Evolutionary conservation across 2,329 filamentous ascomycete genomes (phyloP).

Genomic region (Talaromyces sp.): DNA sequence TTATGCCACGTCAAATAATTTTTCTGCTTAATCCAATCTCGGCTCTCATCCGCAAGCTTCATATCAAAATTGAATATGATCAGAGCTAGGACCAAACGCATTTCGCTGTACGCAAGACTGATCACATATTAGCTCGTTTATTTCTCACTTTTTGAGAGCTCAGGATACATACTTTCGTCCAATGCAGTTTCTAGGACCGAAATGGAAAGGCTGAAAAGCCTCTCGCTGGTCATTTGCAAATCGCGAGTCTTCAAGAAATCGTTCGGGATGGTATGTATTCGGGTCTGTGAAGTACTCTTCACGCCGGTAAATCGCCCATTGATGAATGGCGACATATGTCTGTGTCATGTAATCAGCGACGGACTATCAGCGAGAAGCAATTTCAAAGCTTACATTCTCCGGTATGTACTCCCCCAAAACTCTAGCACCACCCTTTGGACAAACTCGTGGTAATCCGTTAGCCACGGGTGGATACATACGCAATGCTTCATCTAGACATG

Average conservation of each 20-base stretch:
- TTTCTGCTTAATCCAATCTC: conserved; percentile 41
- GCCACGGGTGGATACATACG: conserved; percentile 41
- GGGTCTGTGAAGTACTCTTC: conserved; percentile 47
- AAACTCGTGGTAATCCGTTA: conserved; percentile 22
- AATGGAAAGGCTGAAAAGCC: conserved; percentile 48
- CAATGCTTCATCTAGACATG: conserved; percentile 44
- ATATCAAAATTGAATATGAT: conserved; percentile 53
- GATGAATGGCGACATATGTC: conserved; percentile 45
- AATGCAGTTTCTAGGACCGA: conserved; percentile 51
- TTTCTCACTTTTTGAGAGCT: background rate
- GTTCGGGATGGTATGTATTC: conserved; percentile 47
- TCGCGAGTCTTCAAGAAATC: conserved; percentile 27
- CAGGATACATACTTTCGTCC: conserved; percentile 45
- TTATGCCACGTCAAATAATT: conserved; percentile 45
- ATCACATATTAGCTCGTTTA: background rate
- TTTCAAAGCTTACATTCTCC: conserved; percentile 19
- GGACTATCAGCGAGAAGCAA: background rate
- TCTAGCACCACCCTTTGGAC: conserved; percentile 20
- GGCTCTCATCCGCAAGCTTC: conserved; percentile 36
- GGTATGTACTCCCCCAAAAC: conserved; percentile 25
- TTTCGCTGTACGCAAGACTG: conserved; percentile 51
- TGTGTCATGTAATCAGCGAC: conserved; percentile 20
- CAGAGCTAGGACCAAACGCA: conserved; percentile 49
- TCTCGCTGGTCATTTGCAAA: conserved; percentile 45
- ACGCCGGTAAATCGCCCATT: conserved; percentile 47